Percentiles rank a stretch among this genome's conserved stretches.
phyloP scores from a whole-genome alignment of 306 rosid species.

The Boehmeria nivea region DNA sequence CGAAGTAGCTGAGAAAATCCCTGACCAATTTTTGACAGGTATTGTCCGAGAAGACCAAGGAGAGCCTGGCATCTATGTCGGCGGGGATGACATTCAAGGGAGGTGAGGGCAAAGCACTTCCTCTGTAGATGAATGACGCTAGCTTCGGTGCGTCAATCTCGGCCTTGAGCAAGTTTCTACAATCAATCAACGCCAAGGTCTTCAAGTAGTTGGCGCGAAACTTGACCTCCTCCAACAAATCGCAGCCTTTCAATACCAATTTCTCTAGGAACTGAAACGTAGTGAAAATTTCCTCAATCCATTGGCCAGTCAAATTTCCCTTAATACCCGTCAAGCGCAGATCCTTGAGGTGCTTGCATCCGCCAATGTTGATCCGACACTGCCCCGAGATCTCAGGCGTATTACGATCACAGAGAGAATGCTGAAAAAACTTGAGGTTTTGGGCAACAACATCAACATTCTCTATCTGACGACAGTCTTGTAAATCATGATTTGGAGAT shows the following conservation, averaged over 20 bases:
- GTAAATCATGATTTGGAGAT: too few species aligned
- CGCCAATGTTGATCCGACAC: not conserved
- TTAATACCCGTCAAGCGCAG: not conserved
- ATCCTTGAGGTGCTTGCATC: not conserved
- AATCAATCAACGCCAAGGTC: not conserved
- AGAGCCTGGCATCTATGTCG: not conserved
- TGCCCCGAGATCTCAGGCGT: too few species aligned
- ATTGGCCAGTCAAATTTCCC: not conserved
- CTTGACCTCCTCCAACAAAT: not conserved
- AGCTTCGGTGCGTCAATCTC: constrained; percentile 5
- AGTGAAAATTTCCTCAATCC: not conserved
- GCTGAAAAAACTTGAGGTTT: not conserved
- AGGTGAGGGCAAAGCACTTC: not conserved
- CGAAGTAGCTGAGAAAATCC: not conserved
- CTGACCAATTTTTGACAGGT: not conserved
- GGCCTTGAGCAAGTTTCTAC: not conserved
- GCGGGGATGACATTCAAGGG: not conserved
- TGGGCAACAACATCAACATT: not conserved
- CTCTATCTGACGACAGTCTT: not conserved
- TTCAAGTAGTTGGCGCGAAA: not conserved
- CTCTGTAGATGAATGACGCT: not conserved
- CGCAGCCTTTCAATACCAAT: not conserved
- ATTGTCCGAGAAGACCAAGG: not conserved
- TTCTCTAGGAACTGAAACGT: not conserved
- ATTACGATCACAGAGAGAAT: too few species aligned